These are phyloP conservation scores for Dipteronia sinensis DNA, from an alignment of 345 rosid genomes.

Conservation along the genomic window DNA sequence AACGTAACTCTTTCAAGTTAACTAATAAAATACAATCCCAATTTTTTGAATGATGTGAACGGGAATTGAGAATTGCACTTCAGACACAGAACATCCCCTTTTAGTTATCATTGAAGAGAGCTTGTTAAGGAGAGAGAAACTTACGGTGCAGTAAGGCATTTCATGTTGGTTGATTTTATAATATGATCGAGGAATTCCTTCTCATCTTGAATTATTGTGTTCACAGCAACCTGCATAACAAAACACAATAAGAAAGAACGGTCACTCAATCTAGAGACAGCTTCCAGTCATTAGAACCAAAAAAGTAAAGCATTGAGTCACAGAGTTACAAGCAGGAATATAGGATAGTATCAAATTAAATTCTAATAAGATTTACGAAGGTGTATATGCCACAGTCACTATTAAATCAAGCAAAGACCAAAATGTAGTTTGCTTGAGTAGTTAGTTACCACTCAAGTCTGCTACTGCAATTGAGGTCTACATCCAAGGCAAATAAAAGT, in stretches of 20 bases:
- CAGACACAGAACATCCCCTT: background rate
- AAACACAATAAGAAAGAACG: slow-evolving; percentile 1
- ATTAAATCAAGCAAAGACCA: background rate
- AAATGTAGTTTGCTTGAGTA: background rate
- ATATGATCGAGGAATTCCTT: slow-evolving; percentile 72
- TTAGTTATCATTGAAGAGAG: background rate
- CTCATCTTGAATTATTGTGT: slow-evolving; percentile 66
- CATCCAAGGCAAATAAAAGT: background rate
- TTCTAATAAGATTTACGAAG: too few relatives aligned
- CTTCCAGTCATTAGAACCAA: background rate
- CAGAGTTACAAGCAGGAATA: background rate
- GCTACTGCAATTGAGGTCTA: background rate
- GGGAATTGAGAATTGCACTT: background rate
- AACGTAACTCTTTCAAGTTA: background rate
- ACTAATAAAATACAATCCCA: background rate
- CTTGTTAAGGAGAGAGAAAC: slow-evolving; percentile 18
- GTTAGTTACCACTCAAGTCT: background rate
- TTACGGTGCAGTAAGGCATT: slow-evolving; percentile 80
- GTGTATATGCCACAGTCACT: background rate
- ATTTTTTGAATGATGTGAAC: background rate
- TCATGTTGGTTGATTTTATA: slow-evolving; percentile 78
- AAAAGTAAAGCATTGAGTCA: background rate
- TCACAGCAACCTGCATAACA: slow-evolving; percentile 70
- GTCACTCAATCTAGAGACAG: slow-evolving; percentile 9
- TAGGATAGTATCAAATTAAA: background rate